Percentiles rank a stretch among this genome's conserved stretches.
These are phyloP conservation scores for Aurifilum marmelostoma DNA, from an alignment of 2,329 filamentous ascomycete species.

Conservation along the genomic window DNA sequence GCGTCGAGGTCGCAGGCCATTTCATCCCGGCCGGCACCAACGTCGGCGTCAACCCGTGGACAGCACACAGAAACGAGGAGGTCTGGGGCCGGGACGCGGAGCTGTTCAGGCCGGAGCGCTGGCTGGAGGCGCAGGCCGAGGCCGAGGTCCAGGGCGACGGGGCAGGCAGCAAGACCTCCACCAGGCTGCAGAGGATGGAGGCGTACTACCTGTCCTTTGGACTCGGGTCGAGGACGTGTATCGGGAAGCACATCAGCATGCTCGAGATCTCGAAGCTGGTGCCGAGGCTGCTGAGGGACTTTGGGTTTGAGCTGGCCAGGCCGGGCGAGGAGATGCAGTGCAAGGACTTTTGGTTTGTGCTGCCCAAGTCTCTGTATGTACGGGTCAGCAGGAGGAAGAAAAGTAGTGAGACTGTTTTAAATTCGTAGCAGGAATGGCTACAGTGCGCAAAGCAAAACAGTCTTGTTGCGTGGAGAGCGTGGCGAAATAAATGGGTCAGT, in stretches of 20 bases:
- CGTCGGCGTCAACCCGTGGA: slow-evolving; percentile 27
- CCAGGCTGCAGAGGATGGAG: slow-evolving; percentile 22
- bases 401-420: background rate
- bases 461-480: background rate
- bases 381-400: slow-evolving; percentile 8
- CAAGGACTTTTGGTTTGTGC: slow-evolving; percentile 22
- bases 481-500: background rate
- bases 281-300: slow-evolving; percentile 23
- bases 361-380: slow-evolving; percentile 18
- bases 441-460: background rate
- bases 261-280: slow-evolving; percentile 26
- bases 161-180: slow-evolving; percentile 7
- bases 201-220: slow-evolving; percentile 24
- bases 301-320: slow-evolving; percentile 24
- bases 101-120: slow-evolving; percentile 26
- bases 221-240: slow-evolving; percentile 21
- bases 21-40: slow-evolving; percentile 24
- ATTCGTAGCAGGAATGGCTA: background rate
- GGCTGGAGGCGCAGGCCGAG: slow-evolving; percentile 24
- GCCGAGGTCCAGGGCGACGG: background rate
- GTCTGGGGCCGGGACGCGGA: slow-evolving; percentile 25
- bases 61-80: slow-evolving; percentile 23
- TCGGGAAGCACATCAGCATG: slow-evolving; percentile 25
- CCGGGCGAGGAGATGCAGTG: slow-evolving; percentile 19
- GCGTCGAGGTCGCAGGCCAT: slow-evolving; percentile 42